Evolutionary conservation across 2,329 filamentous ascomycete genomes (phyloP), one percentile per base, ranked within the genome.

Genomic region (Penicillium freii): DNA sequence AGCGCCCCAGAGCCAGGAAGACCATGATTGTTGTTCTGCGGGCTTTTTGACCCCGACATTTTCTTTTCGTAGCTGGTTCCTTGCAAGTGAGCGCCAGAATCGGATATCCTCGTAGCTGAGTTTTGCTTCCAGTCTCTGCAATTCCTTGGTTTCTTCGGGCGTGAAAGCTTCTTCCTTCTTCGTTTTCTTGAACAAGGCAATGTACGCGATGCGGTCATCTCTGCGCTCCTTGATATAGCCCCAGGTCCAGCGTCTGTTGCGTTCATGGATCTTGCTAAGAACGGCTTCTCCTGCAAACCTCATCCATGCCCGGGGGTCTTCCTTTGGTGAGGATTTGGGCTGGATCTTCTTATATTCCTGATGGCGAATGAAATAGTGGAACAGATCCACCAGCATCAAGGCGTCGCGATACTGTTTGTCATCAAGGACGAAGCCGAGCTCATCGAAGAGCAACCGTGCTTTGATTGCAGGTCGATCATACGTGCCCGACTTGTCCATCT

Each of bases 331-430:
- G 57, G 82, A 87, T 70, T 95, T 94, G 4, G 94, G 94, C 67
- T 96, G 91, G 57, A 92, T 81, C 67, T 89, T 93, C 72, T 95
- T 95, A 79, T 97, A 97, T 73, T 99, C 93, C 73, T 97, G 94
- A 65, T 99, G 94, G 33, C 93, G 88, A 66, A 97, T 90, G 74
- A 97, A 99, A 76, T 96, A 97, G 74, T 99, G 94, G 79, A 99
- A 99, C 3, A 97, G 81, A 71, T 99, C 94, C 2, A 97, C 90
- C 80, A 99, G 90, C 94, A 99, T 99, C 57, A 99, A 78, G 5
- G 89, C 91, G 76, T 99, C 94, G 31, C 95, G 89, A 71, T 99
- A 99, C 73, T 99, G 94, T 64, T 97, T 86, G 64, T 99, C 93
- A 66, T 99, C 95, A 33, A 99, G 83, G n/a, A 97, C 90, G 62